Conservation (phyloP, 1,139 yeast genomes). For the Debaryomyces robertsiae region DNA sequence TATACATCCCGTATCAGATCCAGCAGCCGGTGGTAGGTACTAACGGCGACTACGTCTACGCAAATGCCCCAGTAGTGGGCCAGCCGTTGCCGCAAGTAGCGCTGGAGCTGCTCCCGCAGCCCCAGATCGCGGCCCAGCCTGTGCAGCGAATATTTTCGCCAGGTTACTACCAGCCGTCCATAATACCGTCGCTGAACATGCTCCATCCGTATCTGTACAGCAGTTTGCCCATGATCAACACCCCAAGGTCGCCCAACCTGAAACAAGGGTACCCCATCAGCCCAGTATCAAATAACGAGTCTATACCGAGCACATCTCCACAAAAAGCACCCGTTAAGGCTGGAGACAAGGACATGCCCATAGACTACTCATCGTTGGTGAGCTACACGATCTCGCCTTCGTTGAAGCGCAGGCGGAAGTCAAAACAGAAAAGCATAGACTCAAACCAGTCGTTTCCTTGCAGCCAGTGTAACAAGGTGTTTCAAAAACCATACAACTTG, state of each 20-base stretch:
- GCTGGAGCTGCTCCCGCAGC: conserved; percentile 1
- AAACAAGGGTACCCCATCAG: conserved; percentile 5
- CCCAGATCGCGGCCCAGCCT: neutral
- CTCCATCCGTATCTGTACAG: conserved; percentile 7
- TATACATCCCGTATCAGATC: conserved; percentile 5
- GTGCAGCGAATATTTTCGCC: conserved; percentile 7
- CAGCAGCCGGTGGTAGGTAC: conserved; percentile 1
- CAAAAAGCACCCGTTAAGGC: neutral
- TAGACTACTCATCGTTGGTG: conserved; percentile 43
- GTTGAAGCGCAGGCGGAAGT: conserved; percentile 36
- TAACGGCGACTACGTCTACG: conserved; percentile 1
- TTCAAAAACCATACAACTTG: conserved; percentile 57
- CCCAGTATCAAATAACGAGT: conserved; percentile 2
- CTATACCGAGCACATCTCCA: neutral
- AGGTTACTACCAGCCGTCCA: conserved; percentile 4
- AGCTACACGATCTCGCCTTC: conserved; percentile 41
- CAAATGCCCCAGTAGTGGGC: conserved; percentile 1
- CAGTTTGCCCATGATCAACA: neutral
- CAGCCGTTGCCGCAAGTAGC: conserved; percentile 1
- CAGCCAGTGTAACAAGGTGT: conserved; percentile 49
- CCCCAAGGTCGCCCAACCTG: conserved; percentile 1
- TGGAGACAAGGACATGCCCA: conserved; percentile 14
- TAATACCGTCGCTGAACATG: conserved; percentile 3
- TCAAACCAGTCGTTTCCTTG: conserved; percentile 38
- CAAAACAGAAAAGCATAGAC: conserved; percentile 12